A percentile compares a stretch with the other conserved stretches of the same genome.
phyloP scores from a whole-genome alignment of 75 land plant genomes.

The Cunninghamia lanceolata region DNA sequence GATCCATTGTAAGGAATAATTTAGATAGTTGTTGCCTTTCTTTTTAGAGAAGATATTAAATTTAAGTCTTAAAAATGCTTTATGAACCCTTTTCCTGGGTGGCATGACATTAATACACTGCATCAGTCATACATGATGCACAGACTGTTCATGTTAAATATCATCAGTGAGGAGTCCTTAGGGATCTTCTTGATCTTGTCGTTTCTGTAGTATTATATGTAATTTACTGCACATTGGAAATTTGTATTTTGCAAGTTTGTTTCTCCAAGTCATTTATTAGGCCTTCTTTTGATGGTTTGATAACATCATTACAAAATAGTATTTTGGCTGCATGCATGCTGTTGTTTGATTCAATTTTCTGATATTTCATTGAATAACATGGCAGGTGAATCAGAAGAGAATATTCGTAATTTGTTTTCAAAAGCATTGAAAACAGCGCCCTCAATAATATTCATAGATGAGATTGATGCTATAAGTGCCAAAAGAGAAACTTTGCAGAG shows the following conservation, averaged over 20 bases:
- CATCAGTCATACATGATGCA: neutral
- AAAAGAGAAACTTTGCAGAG: constrained; percentile 89
- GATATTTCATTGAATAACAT: neutral
- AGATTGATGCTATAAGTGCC: constrained; percentile 95
- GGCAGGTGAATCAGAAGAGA: constrained; percentile 93
- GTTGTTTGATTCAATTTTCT: neutral
- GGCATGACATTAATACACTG: neutral
- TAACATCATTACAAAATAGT: neutral
- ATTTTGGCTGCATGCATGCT: neutral
- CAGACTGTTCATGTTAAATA: neutral
- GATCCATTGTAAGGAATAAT: neutral
- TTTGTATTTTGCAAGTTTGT: neutral
- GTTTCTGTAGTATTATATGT: neutral
- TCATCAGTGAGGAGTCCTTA: neutral
- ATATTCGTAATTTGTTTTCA: constrained; percentile 73
- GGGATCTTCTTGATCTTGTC: neutral
- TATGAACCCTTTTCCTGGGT: neutral
- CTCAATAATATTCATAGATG: constrained; percentile 83
- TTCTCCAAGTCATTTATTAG: neutral
- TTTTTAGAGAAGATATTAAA: neutral
- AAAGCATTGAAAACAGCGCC: constrained; percentile 88
- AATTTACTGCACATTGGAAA: neutral
- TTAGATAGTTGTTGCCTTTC: neutral
- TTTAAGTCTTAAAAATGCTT: neutral
- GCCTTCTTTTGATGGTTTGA: neutral